Conservation (phyloP, 768 basidiomycete species). For the Mycena crocata region DNA sequence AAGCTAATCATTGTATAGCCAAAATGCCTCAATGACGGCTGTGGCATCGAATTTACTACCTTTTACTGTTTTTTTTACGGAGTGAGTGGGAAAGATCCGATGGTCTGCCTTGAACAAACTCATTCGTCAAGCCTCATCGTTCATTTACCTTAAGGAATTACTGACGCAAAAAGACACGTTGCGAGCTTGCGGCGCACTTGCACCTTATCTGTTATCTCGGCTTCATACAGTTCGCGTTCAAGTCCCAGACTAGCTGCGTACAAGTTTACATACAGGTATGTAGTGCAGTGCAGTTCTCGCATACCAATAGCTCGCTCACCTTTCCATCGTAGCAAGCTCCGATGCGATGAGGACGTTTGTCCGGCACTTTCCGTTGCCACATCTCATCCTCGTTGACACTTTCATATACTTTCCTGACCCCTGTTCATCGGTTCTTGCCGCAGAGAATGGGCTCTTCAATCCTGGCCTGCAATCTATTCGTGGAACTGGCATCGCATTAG, state of each 20-base stretch:
- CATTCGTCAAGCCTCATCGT: constrained; percentile 2
- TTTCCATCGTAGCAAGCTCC: no score
- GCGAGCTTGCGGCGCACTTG: constrained; percentile 19
- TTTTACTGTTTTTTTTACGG: constrained; percentile 21
- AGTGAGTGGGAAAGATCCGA: neutral
- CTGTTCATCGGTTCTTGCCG: neutral
- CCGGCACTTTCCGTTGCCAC: no score
- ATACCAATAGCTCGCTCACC: no score
- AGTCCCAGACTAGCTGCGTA: neutral
- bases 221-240: neutral
- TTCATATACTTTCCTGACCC: neutral
- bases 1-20: constrained; percentile 12
- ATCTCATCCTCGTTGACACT: neutral
- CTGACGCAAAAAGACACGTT: constrained; percentile 18
- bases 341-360: no score
- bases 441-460: neutral
- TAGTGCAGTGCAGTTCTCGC: neutral
- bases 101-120: neutral
- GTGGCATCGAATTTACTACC: neutral
- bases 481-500: no score
- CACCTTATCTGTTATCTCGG: constrained; percentile 21
- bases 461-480: neutral
- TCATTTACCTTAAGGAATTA: constrained; percentile 6
- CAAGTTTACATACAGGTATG: neutral
- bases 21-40: constrained; percentile 16